phyloP scores from a whole-genome alignment of 164 flowering plant genomes.

The Tinospora cordifolia region DNA sequence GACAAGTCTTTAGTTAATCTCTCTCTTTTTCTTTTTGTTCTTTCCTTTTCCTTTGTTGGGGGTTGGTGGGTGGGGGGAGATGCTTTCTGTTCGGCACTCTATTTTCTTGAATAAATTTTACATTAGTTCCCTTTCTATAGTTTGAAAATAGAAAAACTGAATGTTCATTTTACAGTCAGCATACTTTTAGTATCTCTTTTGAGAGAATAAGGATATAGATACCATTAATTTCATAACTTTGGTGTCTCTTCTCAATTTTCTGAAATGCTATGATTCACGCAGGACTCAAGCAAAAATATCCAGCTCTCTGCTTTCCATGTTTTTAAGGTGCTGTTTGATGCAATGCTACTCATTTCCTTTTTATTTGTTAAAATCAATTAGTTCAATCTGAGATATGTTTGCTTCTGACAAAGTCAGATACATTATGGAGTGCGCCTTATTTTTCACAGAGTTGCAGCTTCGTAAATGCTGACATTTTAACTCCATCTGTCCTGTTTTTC shows the following conservation, averaged over 20 bases:
- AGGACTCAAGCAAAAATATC: slow-evolving; percentile 97
- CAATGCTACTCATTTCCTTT: neutral
- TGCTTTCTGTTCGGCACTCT: too few relatives aligned
- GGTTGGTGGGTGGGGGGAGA: too few relatives aligned
- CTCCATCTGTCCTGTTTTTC: neutral
- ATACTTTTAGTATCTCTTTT: neutral
- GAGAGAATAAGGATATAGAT: neutral
- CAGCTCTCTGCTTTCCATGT: slow-evolving; percentile 91
- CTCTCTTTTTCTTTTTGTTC: too few relatives aligned
- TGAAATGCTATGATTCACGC: slow-evolving; percentile 18
- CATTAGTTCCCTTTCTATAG: too few relatives aligned
- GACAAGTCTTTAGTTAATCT: too few relatives aligned
- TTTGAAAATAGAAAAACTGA: too few relatives aligned
- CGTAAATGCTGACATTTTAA: neutral
- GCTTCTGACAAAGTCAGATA: neutral
- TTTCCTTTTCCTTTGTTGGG: too few relatives aligned
- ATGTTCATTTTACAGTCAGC: neutral
- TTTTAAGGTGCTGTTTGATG: slow-evolving; percentile 60
- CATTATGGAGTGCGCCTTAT: neutral
- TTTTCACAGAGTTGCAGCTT: neutral
- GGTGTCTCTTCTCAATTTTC: neutral
- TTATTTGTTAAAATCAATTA: neutral
- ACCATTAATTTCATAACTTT: too few relatives aligned
- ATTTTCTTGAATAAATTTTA: too few relatives aligned
- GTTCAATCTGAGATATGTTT: slow-evolving; percentile 2